These are phyloP conservation scores for Cucumis cinereus DNA, from an alignment of 306 rosid genomes.

Conservation along the genomic window DNA sequence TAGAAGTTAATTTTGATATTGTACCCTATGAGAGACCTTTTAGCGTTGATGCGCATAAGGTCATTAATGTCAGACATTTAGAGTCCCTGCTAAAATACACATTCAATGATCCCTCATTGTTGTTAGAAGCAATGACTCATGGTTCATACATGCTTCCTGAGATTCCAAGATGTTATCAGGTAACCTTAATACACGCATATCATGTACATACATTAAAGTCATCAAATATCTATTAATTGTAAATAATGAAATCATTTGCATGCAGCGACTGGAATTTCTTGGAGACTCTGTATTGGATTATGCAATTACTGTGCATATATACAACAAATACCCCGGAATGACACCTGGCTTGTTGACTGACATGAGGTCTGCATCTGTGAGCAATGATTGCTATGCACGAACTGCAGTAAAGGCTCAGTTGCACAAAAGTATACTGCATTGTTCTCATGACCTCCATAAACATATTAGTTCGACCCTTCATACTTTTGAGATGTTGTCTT, in stretches of 20 bases:
- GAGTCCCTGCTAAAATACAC: slow-evolving; percentile 47
- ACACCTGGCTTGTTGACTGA: slow-evolving; percentile 62
- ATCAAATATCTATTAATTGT: background rate
- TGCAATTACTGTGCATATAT: slow-evolving; percentile 47
- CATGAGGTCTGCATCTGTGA: slow-evolving; percentile 70
- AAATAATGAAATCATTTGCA: background rate
- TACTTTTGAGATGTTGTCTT: slow-evolving; percentile 16
- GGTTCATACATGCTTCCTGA: slow-evolving; percentile 88
- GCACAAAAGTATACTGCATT: slow-evolving; percentile 50
- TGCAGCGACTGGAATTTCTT: slow-evolving; percentile 71
- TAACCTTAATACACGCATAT: slow-evolving; percentile 4
- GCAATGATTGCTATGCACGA: slow-evolving; percentile 59
- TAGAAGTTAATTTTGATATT: slow-evolving; percentile 36
- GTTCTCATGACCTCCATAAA: slow-evolving; percentile 41
- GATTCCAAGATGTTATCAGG: slow-evolving; percentile 84
- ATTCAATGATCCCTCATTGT: slow-evolving; percentile 41
- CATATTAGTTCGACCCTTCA: slow-evolving; percentile 25
- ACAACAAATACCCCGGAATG: slow-evolving; percentile 42
- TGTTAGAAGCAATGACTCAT: slow-evolving; percentile 81
- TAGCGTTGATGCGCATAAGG: slow-evolving; percentile 20
- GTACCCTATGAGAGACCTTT: slow-evolving; percentile 31
- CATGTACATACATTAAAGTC: background rate
- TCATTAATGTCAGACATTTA: slow-evolving; percentile 31
- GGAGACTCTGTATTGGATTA: slow-evolving; percentile 70
- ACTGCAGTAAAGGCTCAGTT: slow-evolving; percentile 44